Evolutionary conservation across 2,329 filamentous ascomycete species (phyloP), one percentile per base, ranked within the genome.

Genomic region (Mycosphaerella arachidis): DNA sequence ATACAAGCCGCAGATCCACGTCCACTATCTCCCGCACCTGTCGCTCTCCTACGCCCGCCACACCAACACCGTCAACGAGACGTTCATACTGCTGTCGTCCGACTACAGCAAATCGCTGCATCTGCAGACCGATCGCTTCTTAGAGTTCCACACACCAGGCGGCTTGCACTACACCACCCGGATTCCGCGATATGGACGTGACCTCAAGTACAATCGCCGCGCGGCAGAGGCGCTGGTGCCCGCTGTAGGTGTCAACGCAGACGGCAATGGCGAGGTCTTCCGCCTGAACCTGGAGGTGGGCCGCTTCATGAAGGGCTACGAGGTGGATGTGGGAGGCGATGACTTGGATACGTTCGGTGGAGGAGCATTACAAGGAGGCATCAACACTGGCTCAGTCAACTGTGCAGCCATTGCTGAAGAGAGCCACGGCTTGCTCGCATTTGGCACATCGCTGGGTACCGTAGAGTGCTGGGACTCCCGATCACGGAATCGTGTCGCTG

Each of bases 381-480:
- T 97, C 51, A 83, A 88, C 59, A 88, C 91, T 0, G 92, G 92
- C 13, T 88, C 89, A 54, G 92, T 97, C 55, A 97, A 97, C 71
- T 87, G 87, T 7, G 93, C 86, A 12, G 88, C 92, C 3, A 85
- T 96, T 61, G 94, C 94, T 3, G 91, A 97, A 72, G 84, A 88
- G 45, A 92, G 90, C 52, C 94, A 99, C 74, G 94, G 94, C 58
- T 81, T 99, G 4, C 82, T 92, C 35, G 92, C 93, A 0, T 99
- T 99, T 69, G 94, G 95, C 55, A 99, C 94, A 1, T 92, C 91
- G 2, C 79, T 94, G 58, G 93, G 94, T n/a, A 96, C 93, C 0
- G 91, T 97, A 29, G 94, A 99, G 73, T 93, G 97, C 71, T 99
- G 92, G 91, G 94, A 99, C 72, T 84, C 92, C 0, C 84, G 94